These are phyloP conservation scores for Collybia mongolica DNA, from an alignment of 768 basidiomycete species.

Conservation along the genomic window DNA sequence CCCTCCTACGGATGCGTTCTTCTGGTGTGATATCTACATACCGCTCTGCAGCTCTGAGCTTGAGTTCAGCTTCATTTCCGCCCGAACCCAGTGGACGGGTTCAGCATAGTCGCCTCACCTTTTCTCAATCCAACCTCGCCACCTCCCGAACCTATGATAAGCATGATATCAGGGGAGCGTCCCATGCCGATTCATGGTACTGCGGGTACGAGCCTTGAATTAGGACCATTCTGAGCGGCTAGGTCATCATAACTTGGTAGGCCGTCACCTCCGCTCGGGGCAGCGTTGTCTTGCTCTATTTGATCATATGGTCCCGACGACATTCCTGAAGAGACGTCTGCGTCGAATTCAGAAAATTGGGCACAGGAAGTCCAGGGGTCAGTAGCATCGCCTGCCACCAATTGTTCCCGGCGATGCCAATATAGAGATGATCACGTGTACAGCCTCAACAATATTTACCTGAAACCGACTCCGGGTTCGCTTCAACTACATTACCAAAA, in stretches of 20 bases:
- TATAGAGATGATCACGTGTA: no score
- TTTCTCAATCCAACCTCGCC: slow-evolving; percentile 89
- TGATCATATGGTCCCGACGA: slow-evolving; percentile 14
- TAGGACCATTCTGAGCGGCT: slow-evolving; percentile 73
- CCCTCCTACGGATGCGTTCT: slow-evolving; percentile 53
- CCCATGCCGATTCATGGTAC: background rate
- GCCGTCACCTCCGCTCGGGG: slow-evolving; percentile 41
- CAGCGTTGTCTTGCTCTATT: slow-evolving; percentile 43
- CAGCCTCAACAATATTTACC: no score
- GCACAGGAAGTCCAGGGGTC: no score
- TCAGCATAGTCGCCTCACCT: slow-evolving; percentile 41
- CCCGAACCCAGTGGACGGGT: background rate
- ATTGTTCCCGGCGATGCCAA: no score
- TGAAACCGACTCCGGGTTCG: no score
- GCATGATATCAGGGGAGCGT: background rate
- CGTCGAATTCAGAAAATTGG: no score
- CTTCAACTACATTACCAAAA: no score
- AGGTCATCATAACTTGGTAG: slow-evolving; percentile 82
- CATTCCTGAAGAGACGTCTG: slow-evolving; percentile 12
- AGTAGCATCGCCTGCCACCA: no score
- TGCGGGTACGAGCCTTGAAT: slow-evolving; percentile 59
- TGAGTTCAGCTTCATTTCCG: slow-evolving; percentile 3
- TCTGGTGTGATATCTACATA: slow-evolving; percentile 65
- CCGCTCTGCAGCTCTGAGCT: slow-evolving; percentile 75
- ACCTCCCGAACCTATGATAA: slow-evolving; percentile 69